Percentiles rank a stretch among this genome's conserved stretches.
phyloP scores from a whole-genome alignment of 75 land plant species.

The Larix kaempferi region DNA sequence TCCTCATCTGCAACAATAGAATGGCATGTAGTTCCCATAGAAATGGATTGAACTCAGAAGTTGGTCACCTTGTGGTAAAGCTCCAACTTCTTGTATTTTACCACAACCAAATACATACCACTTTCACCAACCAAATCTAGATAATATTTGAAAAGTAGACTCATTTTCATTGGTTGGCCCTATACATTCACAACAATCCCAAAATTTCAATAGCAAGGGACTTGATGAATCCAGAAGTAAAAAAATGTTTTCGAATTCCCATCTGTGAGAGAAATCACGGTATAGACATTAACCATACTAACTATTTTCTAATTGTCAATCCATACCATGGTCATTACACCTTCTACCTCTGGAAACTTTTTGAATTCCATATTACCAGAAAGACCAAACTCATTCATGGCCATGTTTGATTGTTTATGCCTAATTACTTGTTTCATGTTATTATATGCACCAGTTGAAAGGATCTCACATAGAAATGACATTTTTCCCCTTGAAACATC shows the following conservation, averaged over 20 bases:
- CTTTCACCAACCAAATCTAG: conserved; percentile 78
- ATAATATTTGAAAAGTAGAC: conserved; percentile 55
- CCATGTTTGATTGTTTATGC: neutral
- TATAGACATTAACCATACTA: conserved; percentile 60
- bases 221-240: conserved; percentile 62
- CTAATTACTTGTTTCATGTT: conserved; percentile 6
- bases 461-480: conserved; percentile 52
- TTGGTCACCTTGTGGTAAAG: conserved; percentile 76
- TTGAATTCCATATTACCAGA: conserved; percentile 32
- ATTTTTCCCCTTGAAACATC: no score
- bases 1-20: conserved; percentile 62
- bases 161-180: conserved; percentile 84
- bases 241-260: conserved; percentile 56
- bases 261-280: conserved; percentile 33
- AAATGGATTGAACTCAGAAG: conserved; percentile 53
- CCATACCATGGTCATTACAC: conserved; percentile 72
- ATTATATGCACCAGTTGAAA: conserved; percentile 16
- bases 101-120: conserved; percentile 57
- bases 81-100: conserved; percentile 56
- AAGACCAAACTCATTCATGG: conserved; percentile 10
- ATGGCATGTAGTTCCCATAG: conserved; percentile 33
- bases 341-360: conserved; percentile 63
- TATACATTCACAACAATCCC: conserved; percentile 60
- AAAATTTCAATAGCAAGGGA: conserved; percentile 59
- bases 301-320: conserved; percentile 67